Evolutionary conservation across 2,329 filamentous ascomycete species (phyloP), one percentile per base, ranked within the genome.

Genomic region (Scolecobasidium constrictum): DNA sequence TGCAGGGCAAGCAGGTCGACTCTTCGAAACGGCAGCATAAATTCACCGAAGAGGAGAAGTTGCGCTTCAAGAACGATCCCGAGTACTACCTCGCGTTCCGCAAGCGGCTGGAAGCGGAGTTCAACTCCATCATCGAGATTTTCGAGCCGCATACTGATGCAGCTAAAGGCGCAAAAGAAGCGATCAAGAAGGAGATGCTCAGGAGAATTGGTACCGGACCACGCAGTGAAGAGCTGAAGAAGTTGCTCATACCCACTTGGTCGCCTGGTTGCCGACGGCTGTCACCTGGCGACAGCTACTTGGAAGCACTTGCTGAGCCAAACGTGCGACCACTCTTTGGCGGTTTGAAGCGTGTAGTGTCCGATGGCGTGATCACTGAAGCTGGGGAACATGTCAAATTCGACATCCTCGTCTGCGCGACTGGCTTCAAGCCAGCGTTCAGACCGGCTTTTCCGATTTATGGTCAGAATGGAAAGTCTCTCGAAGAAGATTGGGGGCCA

Each of bases 301-400:
- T 67, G 28, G 64, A 67, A 44, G 59, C 61, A 7, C 54, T 72
- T 31, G 56, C 56, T 3, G 48, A 64, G 41, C 55, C 60, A 9
- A 72, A 75, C 37, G 66, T 72, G 4, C 52, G 58, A n/a, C 59
- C 61, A 5, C 58, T 69, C 21, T 59, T 58, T 18, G 60, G 62
- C 21, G 54, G 50, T 2, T 66, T 72, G 47, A 45, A 50, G 13
- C 50, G 53, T 34, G 51, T 71, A 35, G 57, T 56, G 0, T 47
- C 51, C 1, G 52, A 55, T 4, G 64, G 65, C 3, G 53, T 58
- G 17, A 34, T 54, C 4, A 49, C 40, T 20, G 53, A 51, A 6
- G 52, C 60, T 41, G 60, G 58, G 18, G 46, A 46, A 37, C 46
- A 51, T 38, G 54, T 60, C 38, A 50, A 56, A 40, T 42, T 59